These are phyloP conservation scores for Galeopsis tetrahit DNA, from an alignment of 257 asterid genomes.

Conservation along the genomic window DNA sequence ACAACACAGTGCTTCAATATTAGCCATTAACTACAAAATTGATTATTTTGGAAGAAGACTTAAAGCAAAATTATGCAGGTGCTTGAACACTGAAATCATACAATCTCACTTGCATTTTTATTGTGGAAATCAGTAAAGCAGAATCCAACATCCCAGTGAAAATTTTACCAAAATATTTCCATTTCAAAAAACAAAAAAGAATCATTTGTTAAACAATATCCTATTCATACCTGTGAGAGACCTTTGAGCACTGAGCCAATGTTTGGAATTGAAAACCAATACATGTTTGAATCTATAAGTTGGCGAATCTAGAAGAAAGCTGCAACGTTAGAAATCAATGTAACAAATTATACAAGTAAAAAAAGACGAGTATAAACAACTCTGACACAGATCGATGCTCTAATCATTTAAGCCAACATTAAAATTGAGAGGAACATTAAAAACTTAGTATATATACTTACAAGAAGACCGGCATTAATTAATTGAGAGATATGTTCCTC, in stretches of 20 bases:
- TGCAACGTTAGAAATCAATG: constrained; percentile 37
- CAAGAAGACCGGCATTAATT: constrained; percentile 87
- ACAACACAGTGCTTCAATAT: background rate
- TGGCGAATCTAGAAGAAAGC: constrained; percentile 72
- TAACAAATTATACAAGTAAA: constrained; percentile 18
- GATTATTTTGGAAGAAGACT: background rate
- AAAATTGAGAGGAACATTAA: background rate
- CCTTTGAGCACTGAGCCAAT: constrained; percentile 97
- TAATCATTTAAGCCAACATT: background rate
- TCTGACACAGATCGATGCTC: background rate
- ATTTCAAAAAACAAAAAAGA: background rate
- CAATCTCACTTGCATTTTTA: background rate
- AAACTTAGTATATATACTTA: constrained; percentile 46
- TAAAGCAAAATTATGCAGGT: background rate
- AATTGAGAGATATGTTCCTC: constrained; percentile 84
- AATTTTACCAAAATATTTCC: background rate
- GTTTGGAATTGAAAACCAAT: constrained; percentile 95
- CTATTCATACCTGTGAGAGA: constrained; percentile 73
- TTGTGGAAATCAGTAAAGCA: background rate
- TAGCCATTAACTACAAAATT: background rate
- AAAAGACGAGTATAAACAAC: background rate
- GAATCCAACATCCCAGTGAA: background rate
- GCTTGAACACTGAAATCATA: background rate
- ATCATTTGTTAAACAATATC: constrained; percentile 18
- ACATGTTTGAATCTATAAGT: constrained; percentile 88